A percentile compares a stretch with the other conserved stretches of the same genome.
Conservation (phyloP, 495 filamentous ascomycete species). For the Annulohypoxylon nitens region DNA sequence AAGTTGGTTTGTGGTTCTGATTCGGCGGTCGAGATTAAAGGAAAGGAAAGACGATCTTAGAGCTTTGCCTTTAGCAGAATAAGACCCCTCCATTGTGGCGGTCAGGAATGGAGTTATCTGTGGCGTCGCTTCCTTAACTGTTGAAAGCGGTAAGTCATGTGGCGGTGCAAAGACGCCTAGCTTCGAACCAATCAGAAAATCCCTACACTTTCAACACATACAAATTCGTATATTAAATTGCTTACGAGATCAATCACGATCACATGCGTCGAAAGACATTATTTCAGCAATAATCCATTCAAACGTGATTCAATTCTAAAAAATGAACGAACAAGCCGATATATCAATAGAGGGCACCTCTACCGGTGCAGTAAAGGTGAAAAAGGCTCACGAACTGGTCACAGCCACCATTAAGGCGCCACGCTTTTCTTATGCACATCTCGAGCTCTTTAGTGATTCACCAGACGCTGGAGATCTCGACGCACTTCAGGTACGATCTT, state of each 20-base stretch:
- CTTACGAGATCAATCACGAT: background rate
- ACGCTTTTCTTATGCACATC: constrained; percentile 58
- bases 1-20: background rate
- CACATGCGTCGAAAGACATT: background rate
- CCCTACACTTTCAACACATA: background rate
- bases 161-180: background rate
- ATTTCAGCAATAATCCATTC: background rate
- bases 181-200: background rate
- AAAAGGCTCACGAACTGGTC: constrained; percentile 53
- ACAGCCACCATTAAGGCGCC: constrained; percentile 55
- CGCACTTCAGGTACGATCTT: constrained; percentile 76
- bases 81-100: background rate
- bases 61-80: background rate
- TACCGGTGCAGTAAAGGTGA: constrained; percentile 19
- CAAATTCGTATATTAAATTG: background rate
- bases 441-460: constrained; percentile 47
- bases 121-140: background rate
- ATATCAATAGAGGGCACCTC: constrained; percentile 26
- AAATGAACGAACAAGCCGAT: constrained; percentile 41
- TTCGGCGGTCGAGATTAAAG: background rate
- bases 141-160: background rate
- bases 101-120: background rate
- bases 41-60: background rate
- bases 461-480: constrained; percentile 65
- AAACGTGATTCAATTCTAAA: background rate